A percentile compares a stretch with the other conserved stretches of the same genome.
Evolutionary conservation across 23 red algal species (phyloP).

Genomic region (Gracilaria domingensis): DNA sequence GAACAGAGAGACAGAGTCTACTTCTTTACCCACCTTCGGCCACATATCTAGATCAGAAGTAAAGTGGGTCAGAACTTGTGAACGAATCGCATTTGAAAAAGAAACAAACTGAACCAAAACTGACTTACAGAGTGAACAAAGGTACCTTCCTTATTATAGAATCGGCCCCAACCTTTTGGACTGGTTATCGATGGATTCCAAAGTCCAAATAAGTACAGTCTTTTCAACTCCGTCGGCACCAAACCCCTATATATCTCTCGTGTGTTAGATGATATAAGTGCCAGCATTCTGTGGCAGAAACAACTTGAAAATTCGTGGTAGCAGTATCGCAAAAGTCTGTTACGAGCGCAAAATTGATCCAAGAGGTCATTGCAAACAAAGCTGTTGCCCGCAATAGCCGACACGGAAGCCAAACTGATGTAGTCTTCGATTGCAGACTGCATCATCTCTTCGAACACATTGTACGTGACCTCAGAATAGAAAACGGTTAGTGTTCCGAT

Average conservation of each 20-base stretch:
- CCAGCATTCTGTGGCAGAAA: neutral
- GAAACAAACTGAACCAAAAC: too few relatives aligned
- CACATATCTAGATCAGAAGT: too few relatives aligned
- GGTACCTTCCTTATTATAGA: neutral
- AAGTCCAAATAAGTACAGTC: neutral
- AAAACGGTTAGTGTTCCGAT: neutral
- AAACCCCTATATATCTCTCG: neutral
- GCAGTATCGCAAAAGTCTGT: neutral
- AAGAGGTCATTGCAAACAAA: conserved; percentile 4
- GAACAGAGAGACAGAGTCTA: conserved; percentile 58
- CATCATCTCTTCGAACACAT: neutral
- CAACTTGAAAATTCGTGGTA: neutral
- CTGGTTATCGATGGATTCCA: neutral
- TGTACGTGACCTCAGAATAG: neutral
- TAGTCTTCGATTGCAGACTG: neutral
- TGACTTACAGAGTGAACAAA: neutral
- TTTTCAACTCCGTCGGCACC: neutral
- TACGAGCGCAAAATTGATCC: neutral
- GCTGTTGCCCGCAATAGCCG: neutral
- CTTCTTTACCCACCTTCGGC: too few relatives aligned
- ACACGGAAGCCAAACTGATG: neutral
- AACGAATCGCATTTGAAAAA: too few relatives aligned
- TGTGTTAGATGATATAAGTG: neutral
- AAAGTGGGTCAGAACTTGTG: too few relatives aligned
- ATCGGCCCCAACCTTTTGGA: neutral